Evolutionary conservation across 2,329 filamentous ascomycete species (phyloP), one percentile per base, ranked within the genome.

Genomic region (Botrytis hyacinthi): DNA sequence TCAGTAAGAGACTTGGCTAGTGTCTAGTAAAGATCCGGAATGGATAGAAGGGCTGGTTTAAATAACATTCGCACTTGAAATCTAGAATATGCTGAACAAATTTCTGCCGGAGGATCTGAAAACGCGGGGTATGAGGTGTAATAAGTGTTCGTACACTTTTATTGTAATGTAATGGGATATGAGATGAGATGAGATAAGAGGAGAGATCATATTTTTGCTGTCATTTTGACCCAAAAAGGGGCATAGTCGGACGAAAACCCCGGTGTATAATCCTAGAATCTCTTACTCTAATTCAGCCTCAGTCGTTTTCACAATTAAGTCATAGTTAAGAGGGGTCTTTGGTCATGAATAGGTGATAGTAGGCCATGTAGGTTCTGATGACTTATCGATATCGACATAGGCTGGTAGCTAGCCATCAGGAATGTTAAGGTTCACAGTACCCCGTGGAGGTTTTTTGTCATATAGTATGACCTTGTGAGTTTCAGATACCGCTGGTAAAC

Each of bases 1-100:
- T 4, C 42, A 0, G 42, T 44, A 18, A 44, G 42, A 44, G 16
- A 44, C 42, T 20, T 44, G 16, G 16, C 42, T 18, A 5, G 22
- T 51, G 26, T 51, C 48, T 51, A n/a, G 14, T 51, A 22, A 26
- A 14, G 48, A n/a, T 51, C 22, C 22, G 22, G 22, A 14, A 51
- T 51, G 5, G 48, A n/a, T 5, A 5, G 26, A 16, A 7, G 4
- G 0, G 48, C 48, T 4, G 26, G 12, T 14, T 14, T 16, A 51
- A 7, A 51, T 51, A 51, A 16, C 12, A 51, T 14, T 14, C 12
- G 48, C 10, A 51, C 26, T 6, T 14, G 48, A 1, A 51, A 7
- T 6, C n/a, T 5, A 2, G 26, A 14, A n/a, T 51, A n/a, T n/a
- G 0, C 3, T n/a, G 1, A n/a, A 4, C 12, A 46, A 26, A 51